Percentiles rank a stretch among this genome's conserved stretches.
phyloP scores from a whole-genome alignment of 768 basidiomycete genomes.

The Psilocybe sp. region DNA sequence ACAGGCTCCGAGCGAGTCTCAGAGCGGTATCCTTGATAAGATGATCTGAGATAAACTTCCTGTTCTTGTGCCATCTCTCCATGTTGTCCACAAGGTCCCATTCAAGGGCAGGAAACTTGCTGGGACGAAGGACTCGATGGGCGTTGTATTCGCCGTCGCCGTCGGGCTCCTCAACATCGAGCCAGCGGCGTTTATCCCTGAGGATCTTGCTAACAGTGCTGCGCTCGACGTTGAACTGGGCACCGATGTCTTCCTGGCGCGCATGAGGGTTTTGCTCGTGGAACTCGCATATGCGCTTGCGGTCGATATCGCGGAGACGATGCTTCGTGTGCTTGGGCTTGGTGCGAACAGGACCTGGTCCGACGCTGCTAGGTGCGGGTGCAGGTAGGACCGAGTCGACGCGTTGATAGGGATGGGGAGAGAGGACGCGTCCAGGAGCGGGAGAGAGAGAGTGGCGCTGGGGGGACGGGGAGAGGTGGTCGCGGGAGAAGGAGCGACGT shows the following conservation, averaged over 20 bases:
- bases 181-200: constrained; percentile 81
- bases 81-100: constrained; percentile 60
- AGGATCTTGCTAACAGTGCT: constrained; percentile 94
- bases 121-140: constrained; percentile 49
- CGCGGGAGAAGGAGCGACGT: too few relatives aligned
- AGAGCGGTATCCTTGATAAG: constrained; percentile 64
- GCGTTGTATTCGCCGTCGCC: constrained; percentile 50
- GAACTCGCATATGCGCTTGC: constrained; percentile 72
- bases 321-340: constrained; percentile 61
- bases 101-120: constrained; percentile 82
- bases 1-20: constrained; percentile 52
- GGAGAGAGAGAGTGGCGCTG: too few relatives aligned
- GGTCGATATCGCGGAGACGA: constrained; percentile 71
- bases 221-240: constrained; percentile 74
- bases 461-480: too few relatives aligned
- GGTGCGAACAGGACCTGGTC: constrained; percentile 13
- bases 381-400: neutral
- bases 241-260: constrained; percentile 84
- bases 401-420: too few relatives aligned
- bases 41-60: constrained; percentile 59
- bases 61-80: constrained; percentile 44
- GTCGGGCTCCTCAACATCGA: constrained; percentile 40
- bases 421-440: too few relatives aligned
- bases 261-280: constrained; percentile 61
- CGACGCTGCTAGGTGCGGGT: constrained; percentile 5